These are phyloP conservation scores for Nitzschia palea DNA, from an alignment of 108 stramenopile species.

Conservation along the genomic window DNA sequence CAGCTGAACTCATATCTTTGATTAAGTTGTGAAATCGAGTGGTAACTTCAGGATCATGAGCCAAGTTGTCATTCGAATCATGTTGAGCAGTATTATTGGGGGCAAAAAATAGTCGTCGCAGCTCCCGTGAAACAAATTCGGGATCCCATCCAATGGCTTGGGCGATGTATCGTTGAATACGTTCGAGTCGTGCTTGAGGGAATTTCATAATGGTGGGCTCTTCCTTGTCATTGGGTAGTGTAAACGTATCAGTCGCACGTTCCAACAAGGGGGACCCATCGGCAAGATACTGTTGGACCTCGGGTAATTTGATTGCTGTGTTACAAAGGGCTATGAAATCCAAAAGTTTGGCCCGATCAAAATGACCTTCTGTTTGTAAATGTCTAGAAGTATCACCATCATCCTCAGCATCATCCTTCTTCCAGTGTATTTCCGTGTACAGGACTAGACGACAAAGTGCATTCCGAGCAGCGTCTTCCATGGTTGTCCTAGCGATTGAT, in stretches of 20 bases:
- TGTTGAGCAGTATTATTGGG: background rate
- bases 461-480: slow-evolving; percentile 44
- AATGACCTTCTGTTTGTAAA: slow-evolving; percentile 9
- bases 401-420: background rate
- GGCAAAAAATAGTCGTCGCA: slow-evolving; percentile 42
- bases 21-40: slow-evolving; percentile 36
- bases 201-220: slow-evolving; percentile 8
- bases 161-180: slow-evolving; percentile 53
- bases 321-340: slow-evolving; percentile 60
- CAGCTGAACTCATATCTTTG: slow-evolving; percentile 36
- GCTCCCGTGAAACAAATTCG: slow-evolving; percentile 38
- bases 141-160: slow-evolving; percentile 65
- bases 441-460: slow-evolving; percentile 35
- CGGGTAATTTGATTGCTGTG: slow-evolving; percentile 41
- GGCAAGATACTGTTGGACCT: slow-evolving; percentile 34
- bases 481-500: slow-evolving; percentile 16
- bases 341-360: slow-evolving; percentile 39
- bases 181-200: slow-evolving; percentile 45
- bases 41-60: slow-evolving; percentile 31
- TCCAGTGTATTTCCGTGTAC: slow-evolving; percentile 17
- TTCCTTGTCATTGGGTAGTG: background rate
- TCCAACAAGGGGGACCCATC: slow-evolving; percentile 32
- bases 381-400: background rate
- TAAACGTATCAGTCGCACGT: too few relatives aligned
- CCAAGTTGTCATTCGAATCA: slow-evolving; percentile 1